Evolutionary conservation across 2,329 filamentous ascomycete species (phyloP), one percentile per base, ranked within the genome.

Genomic region (Talaromyces sp.): DNA sequence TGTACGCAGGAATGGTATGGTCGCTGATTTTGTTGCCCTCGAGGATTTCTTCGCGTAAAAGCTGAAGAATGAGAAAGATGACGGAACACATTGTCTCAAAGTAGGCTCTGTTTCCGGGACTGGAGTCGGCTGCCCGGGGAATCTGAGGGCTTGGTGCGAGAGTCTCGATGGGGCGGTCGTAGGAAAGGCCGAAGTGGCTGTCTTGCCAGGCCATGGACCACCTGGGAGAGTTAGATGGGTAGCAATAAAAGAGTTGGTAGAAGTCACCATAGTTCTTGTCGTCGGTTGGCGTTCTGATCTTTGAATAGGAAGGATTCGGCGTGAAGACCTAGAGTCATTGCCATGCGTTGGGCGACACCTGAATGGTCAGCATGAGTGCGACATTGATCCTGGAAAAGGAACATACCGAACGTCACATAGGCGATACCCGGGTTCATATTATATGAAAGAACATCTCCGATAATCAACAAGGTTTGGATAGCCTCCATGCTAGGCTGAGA

Each of bases 121-220:
- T 77, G 6, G 82, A 82, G 57, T 79, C 78, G 19, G 79, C 76
- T 68, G 78, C 75, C 71, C 85, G 80, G 27, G 83, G 79, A 3
- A 84, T 84, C 47, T 81, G 79, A 1, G 81, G 80, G 63, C 81
- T 81, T 57, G 80, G 76, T 7, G 85, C 82, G 3, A 84, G 84
- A 19, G 79, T 83, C n/a, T 83, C 84, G 1, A 85, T 84, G 1
- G 82, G 82, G 27, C 86, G 78, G 70, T 89, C 86, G 69, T 88
- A 89, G 2, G 86, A 88, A 33, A 88, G 83, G 7, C 85, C 87
- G 22, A 88, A 82, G 50, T 88, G 79, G 62, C 85, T 87, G 69
- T 89, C 86, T 72, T 88, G 86, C 86, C 86, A 88, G 33, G 87
- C 81, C 69, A 88, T 81, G 2, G 85, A 85, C 86, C 86, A 89